Evolutionary conservation across 2,329 filamentous ascomycete genomes (phyloP).

Genomic region (Clarireedia monteithiana): DNA sequence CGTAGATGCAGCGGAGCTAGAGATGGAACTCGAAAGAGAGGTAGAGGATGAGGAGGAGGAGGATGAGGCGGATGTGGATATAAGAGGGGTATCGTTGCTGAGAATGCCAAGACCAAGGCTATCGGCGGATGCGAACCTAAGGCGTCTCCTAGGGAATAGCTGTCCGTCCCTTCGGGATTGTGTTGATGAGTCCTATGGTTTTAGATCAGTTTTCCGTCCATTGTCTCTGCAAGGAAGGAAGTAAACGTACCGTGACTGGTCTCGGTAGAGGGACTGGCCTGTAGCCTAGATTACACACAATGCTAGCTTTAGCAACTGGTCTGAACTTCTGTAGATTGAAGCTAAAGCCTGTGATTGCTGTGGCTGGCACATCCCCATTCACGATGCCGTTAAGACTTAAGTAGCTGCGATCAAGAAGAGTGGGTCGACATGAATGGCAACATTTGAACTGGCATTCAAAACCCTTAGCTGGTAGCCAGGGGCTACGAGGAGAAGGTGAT

Average conservation of each 20-base stretch:
- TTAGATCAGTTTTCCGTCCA: neutral
- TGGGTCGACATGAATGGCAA: constrained; percentile 42
- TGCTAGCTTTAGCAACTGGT: constrained; percentile 29
- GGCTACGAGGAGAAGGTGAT: constrained; percentile 10
- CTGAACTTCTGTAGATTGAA: constrained; percentile 38
- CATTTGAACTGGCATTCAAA: constrained; percentile 43
- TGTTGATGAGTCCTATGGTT: neutral
- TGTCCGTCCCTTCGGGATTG: neutral
- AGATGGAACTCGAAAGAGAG: neutral
- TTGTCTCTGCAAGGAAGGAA: neutral
- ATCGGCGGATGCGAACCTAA: neutral
- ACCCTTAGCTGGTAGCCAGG: constrained; percentile 33
- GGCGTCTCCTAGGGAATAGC: neutral
- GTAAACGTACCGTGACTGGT: constrained; percentile 10
- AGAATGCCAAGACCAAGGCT: constrained; percentile 13
- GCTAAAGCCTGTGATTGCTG: constrained; percentile 43
- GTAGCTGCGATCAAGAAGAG: constrained; percentile 36
- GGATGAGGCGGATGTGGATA: neutral
- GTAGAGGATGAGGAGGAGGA: neutral
- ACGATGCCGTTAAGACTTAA: constrained; percentile 43
- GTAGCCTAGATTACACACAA: constrained; percentile 24
- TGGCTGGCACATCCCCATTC: constrained; percentile 42
- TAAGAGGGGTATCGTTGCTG: neutral
- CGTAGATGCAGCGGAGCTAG: neutral
- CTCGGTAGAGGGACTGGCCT: constrained; percentile 14